Evolutionary conservation across 2,329 filamentous ascomycete genomes (phyloP).

Genomic region (Venturia aucupariae): DNA sequence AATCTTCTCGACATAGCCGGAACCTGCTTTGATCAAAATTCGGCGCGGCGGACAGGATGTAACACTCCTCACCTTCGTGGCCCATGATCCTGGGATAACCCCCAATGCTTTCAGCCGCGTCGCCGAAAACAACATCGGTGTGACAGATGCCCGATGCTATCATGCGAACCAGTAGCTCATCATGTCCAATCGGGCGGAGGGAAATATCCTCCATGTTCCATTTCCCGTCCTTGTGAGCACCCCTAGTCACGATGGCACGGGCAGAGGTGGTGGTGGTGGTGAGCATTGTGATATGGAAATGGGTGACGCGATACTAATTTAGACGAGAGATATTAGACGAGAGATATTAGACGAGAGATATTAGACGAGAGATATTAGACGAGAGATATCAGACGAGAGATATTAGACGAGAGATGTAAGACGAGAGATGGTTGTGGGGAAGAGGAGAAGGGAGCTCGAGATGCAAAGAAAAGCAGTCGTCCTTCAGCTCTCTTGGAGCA

Average conservation of each 20-base stretch:
- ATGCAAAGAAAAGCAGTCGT: not conserved
- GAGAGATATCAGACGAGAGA: too few relatives aligned
- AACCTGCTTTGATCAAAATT: conserved; percentile 19
- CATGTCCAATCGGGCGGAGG: conserved; percentile 29
- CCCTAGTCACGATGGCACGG: conserved; percentile 31
- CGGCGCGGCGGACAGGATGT: not conserved
- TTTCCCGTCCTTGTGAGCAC: conserved; percentile 27
- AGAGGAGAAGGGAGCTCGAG: not conserved
- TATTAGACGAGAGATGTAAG: too few relatives aligned
- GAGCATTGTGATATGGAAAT: not conserved
- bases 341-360: not conserved
- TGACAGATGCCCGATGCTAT: conserved; percentile 48
- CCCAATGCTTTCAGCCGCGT: conserved; percentile 21
- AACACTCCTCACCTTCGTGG: conserved; percentile 9
- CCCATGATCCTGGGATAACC: conserved; percentile 13
- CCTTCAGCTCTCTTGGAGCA: not conserved
- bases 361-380: too few relatives aligned
- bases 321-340: not conserved
- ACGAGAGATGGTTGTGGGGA: too few relatives aligned
- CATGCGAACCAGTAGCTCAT: conserved; percentile 46
- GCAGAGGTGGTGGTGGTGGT: not conserved
- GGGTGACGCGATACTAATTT: not conserved
- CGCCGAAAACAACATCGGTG: conserved; percentile 42
- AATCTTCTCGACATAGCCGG: conserved; percentile 40
- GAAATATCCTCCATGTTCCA: conserved; percentile 34